A percentile compares a stretch with the other conserved stretches of the same genome.
Conservation (phyloP, 306 rosid species). For the Ormosia emarginata region DNA sequence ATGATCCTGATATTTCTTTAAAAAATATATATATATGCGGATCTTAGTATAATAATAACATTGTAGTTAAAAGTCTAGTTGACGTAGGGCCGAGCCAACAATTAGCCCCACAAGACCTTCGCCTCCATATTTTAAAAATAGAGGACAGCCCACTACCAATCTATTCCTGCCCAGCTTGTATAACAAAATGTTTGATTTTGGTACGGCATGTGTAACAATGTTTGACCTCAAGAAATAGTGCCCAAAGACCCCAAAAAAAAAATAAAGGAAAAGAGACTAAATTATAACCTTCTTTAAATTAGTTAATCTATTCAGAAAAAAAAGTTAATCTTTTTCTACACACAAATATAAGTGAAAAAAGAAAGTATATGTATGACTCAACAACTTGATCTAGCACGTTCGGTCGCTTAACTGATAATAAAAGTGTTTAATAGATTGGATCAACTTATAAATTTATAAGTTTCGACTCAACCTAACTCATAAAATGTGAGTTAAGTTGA, state of each 20-base stretch:
- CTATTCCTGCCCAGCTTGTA: background rate
- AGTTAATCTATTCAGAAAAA: background rate
- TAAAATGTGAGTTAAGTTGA: too few species aligned
- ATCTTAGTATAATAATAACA: too few species aligned
- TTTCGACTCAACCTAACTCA: too few species aligned
- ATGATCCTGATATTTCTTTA: too few species aligned
- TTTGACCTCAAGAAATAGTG: background rate
- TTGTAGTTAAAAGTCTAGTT: background rate
- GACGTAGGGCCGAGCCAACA: background rate
- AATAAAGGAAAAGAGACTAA: background rate
- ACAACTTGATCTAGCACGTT: background rate
- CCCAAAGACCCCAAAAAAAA: too few species aligned
- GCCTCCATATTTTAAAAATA: background rate
- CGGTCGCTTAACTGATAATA: background rate
- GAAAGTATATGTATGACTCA: background rate
- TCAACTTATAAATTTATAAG: too few species aligned
- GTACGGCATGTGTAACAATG: background rate
- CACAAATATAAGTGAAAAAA: background rate
- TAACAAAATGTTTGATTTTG: too few species aligned
- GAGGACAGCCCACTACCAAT: background rate
- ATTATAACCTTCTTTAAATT: background rate
- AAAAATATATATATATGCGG: too few species aligned
- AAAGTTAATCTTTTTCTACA: background rate
- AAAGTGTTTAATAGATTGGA: too few species aligned
- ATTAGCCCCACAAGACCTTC: background rate